A percentile compares a stretch with the other conserved stretches of the same genome.
Conservation (phyloP, 1,284 basidiomycete species). For the Lentinula novae-zelandiae region DNA sequence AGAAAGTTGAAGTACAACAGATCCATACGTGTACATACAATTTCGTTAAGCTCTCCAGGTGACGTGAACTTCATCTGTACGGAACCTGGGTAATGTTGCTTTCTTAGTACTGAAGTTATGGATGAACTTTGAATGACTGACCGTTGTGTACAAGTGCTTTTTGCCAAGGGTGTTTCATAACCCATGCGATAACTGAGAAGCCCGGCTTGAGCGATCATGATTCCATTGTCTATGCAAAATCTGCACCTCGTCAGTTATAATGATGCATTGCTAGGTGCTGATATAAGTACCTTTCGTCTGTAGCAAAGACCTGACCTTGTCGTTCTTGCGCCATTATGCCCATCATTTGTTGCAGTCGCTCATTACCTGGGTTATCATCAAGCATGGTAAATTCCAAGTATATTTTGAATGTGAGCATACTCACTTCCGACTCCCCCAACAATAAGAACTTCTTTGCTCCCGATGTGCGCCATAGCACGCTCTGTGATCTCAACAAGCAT, state of each 20-base stretch:
- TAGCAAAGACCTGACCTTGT: conserved; percentile 89
- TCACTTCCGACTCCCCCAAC: conserved; percentile 98
- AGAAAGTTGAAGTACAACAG: conserved; percentile 1
- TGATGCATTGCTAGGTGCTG: not conserved
- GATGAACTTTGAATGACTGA: conserved; percentile 25
- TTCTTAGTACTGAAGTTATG: conserved; percentile 1
- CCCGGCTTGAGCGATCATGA: conserved; percentile 99
- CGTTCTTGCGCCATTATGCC: conserved; percentile 93
- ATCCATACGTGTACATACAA: not conserved
- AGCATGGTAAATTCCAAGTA: not conserved
- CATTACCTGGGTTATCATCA: conserved; percentile 63
- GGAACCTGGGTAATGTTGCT: conserved; percentile 53
- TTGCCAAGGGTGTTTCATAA: conserved; percentile 68
- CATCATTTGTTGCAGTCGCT: conserved; percentile 98
- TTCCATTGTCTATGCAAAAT: conserved; percentile 99
- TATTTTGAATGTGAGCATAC: not conserved
- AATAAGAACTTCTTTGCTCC: conserved; percentile 93
- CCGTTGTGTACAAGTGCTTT: conserved; percentile 91
- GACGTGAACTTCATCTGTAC: conserved; percentile 89
- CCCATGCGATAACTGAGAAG: conserved; percentile 93
- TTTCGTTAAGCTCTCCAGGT: conserved; percentile 67
- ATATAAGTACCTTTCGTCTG: conserved; percentile 80
- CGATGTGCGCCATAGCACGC: conserved; percentile 98
- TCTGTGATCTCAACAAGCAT: conserved; percentile 99
- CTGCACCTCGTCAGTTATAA: conserved; percentile 35